Conservation (phyloP, 2,329 filamentous ascomycete genomes). For the Penicillium frequentans region DNA sequence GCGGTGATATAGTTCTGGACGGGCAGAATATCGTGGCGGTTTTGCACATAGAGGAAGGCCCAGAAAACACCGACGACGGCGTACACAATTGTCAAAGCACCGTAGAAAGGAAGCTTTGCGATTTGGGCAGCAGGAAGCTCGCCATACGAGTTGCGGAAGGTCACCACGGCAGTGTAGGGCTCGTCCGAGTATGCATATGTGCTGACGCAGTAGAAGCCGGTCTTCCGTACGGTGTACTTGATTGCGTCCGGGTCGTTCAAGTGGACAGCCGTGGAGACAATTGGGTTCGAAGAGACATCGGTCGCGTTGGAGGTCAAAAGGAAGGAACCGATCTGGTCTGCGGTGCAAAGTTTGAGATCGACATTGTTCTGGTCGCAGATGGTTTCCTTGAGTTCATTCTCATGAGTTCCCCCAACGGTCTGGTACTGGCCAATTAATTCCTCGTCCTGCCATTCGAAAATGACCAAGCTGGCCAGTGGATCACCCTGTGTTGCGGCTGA, state of each 20-base stretch:
- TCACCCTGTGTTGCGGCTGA: constrained; percentile 63
- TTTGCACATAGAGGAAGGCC: constrained; percentile 93
- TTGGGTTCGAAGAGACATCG: constrained; percentile 66
- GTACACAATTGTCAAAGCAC: constrained; percentile 89
- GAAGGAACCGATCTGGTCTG: constrained; percentile 78
- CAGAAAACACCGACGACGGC: constrained; percentile 77
- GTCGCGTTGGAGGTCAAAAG: constrained; percentile 76
- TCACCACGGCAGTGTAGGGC: constrained; percentile 77
- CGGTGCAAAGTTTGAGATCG: constrained; percentile 68
- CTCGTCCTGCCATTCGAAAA: constrained; percentile 94
- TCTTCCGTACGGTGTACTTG: constrained; percentile 83
- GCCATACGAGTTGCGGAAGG: constrained; percentile 94
- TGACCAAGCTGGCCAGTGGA: constrained; percentile 76
- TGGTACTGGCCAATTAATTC: constrained; percentile 70
- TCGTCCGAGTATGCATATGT: constrained; percentile 68
- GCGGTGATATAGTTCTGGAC: constrained; percentile 99
- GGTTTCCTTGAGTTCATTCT: constrained; percentile 59
- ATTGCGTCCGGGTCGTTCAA: constrained; percentile 70
- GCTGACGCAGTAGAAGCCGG: constrained; percentile 93
- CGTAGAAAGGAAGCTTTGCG: constrained; percentile 95
- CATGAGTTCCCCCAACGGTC: constrained; percentile 38
- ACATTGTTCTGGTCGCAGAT: constrained; percentile 78
- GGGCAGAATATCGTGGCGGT: constrained; percentile 88
- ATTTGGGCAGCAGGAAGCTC: constrained; percentile 95
- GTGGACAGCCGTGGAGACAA: constrained; percentile 79